A percentile compares a stretch with the other conserved stretches of the same genome.
Conservation (phyloP, 2,329 filamentous ascomycete genomes). For the Botrytis tulipae region DNA sequence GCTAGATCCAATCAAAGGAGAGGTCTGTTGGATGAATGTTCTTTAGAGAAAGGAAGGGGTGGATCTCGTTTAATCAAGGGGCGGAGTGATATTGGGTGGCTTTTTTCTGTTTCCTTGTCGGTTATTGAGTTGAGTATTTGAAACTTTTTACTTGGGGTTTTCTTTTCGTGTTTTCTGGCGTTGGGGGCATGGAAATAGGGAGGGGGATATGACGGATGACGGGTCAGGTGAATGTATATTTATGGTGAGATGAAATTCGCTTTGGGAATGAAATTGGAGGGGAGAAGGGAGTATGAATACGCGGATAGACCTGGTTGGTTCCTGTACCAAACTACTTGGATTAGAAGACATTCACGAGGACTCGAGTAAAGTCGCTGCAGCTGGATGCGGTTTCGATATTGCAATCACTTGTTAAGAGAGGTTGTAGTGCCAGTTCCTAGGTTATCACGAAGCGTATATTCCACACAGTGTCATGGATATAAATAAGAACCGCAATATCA, state of each 20-base stretch:
- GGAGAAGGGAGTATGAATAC: too few relatives aligned
- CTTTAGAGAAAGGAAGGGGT: not conserved
- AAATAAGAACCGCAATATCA: not conserved
- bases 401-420: not conserved
- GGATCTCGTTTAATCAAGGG: not conserved
- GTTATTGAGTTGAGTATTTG: not conserved
- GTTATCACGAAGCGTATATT: too few relatives aligned
- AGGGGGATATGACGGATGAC: too few relatives aligned
- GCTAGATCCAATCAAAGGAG: not conserved
- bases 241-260: not conserved
- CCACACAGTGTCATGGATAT: not conserved
- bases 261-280: not conserved
- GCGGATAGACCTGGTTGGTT: too few relatives aligned
- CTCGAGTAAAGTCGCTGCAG: too few relatives aligned
- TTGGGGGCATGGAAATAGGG: not conserved
- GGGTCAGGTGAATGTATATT: not conserved
- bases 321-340: too few relatives aligned
- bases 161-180: not conserved
- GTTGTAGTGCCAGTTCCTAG: too few relatives aligned
- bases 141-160: rapidly evolving
- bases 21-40: too few relatives aligned
- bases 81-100: not conserved
- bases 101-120: not conserved
- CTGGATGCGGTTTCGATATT: not conserved
- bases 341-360: not conserved